A percentile compares a stretch with the other conserved stretches of the same genome.
phyloP scores from a whole-genome alignment of 768 basidiomycete genomes.

The Hysterangium stoloniferum region DNA sequence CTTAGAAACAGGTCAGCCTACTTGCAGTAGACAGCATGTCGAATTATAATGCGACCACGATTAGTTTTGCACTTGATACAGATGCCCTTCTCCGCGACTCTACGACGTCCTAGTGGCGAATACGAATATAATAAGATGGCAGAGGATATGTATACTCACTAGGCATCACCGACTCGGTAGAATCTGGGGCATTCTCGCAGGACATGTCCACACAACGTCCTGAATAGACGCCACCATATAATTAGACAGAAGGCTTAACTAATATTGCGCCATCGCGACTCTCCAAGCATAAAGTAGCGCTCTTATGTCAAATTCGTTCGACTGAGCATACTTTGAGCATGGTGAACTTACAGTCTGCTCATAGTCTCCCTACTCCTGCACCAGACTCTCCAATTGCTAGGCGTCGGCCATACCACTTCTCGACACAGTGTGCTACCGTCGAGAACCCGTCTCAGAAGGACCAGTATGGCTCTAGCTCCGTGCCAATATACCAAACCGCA shows the following conservation, averaged over 20 bases:
- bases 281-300: too few relatives aligned
- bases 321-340: neutral
- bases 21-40: constrained; percentile 85
- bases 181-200: constrained; percentile 58
- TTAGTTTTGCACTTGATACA: constrained; percentile 73
- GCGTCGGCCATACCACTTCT: constrained; percentile 77
- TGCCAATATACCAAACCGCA: constrained; percentile 96
- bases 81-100: constrained; percentile 55
- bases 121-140: neutral
- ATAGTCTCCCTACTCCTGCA: constrained; percentile 70
- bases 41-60: constrained; percentile 59
- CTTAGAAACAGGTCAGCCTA: constrained; percentile 25
- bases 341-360: neutral
- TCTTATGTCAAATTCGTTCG: too few relatives aligned
- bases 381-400: constrained; percentile 54
- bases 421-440: constrained; percentile 86
- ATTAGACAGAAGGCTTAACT: too few relatives aligned
- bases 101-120: constrained; percentile 44
- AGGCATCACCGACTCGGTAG: constrained; percentile 57
- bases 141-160: constrained; percentile 41
- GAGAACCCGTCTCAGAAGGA: constrained; percentile 90
- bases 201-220: constrained; percentile 8
- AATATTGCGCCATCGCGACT: constrained; percentile 5
- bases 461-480: constrained; percentile 88
- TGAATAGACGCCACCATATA: too few relatives aligned